phyloP scores from a whole-genome alignment of 177 flowering plant species.

The Telopea speciosissima region DNA sequence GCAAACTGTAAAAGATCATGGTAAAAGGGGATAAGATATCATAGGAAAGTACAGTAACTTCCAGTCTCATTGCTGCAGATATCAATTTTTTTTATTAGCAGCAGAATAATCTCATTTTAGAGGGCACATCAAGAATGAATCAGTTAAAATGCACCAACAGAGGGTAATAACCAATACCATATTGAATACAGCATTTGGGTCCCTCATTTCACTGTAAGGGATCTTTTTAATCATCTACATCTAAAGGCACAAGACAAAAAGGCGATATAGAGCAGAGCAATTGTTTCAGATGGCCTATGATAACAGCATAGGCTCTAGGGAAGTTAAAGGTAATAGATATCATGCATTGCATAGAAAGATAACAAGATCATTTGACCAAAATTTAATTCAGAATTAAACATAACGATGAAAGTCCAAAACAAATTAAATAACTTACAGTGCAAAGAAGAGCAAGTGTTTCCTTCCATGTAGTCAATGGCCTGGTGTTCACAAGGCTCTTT shows the following conservation, averaged over 20 bases:
- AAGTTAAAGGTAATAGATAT: background rate
- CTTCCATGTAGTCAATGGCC: slow-evolving; percentile 89
- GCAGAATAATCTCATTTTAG: background rate
- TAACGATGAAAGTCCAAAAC: background rate
- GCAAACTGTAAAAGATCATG: slow-evolving; percentile 56
- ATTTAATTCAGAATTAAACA: background rate
- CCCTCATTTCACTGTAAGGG: background rate
- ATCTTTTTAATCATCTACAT: background rate
- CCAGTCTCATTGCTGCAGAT: background rate
- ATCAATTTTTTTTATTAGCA: background rate
- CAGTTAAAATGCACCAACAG: background rate
- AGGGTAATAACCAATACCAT: background rate
- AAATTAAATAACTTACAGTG: slow-evolving; percentile 55
- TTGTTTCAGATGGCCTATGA: background rate
- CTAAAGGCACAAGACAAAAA: background rate
- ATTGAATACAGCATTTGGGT: background rate
- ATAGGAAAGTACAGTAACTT: background rate
- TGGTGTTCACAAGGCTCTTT: slow-evolving; percentile 68
- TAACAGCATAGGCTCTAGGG: background rate
- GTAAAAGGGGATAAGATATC: slow-evolving; percentile 1
- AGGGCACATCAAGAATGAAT: background rate
- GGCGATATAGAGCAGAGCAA: background rate
- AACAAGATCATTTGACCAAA: background rate
- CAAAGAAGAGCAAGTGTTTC: slow-evolving; percentile 96
- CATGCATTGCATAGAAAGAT: background rate